phyloP scores from a whole-genome alignment of 768 basidiomycete genomes.

The Pleurotus tuoliensis region DNA sequence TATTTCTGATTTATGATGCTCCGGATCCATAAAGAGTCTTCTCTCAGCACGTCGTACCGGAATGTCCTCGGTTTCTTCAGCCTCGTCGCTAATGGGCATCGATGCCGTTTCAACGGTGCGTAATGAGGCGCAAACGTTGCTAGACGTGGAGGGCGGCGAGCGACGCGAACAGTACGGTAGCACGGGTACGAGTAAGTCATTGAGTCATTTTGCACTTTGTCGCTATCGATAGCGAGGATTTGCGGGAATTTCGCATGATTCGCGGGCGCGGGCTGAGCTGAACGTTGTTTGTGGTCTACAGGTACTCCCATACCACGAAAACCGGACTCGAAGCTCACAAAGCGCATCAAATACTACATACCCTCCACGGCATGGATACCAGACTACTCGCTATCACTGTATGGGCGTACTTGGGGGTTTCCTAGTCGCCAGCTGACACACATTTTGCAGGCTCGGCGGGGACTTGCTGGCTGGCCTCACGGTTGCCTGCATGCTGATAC shows the following conservation, averaged over 20 bases:
- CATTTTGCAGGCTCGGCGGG: conserved; percentile 28
- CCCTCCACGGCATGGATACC: conserved; percentile 81
- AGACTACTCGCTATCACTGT: conserved; percentile 66
- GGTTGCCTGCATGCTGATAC: conserved; percentile 79
- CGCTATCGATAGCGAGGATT: background rate
- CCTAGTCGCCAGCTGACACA: background rate
- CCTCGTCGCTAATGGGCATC: conserved; percentile 5
- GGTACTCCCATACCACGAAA: conserved; percentile 4
- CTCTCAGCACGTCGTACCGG: background rate
- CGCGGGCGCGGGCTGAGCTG: background rate
- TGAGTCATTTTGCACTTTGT: background rate
- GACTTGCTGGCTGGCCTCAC: conserved; percentile 86
- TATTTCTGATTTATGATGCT: conserved; percentile 5
- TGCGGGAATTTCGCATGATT: background rate
- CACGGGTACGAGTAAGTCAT: background rate
- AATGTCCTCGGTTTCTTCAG: conserved; percentile 3
- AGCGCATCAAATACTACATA: conserved; percentile 67
- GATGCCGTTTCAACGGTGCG: background rate
- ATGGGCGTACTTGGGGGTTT: conserved; percentile 23
- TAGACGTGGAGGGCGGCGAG: background rate
- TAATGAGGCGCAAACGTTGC: background rate
- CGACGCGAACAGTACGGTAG: background rate
- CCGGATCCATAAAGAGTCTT: background rate
- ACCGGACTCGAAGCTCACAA: conserved; percentile 31
- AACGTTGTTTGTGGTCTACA: background rate